These are phyloP conservation scores for Exophiala bonariae DNA, from an alignment of 2,329 filamentous ascomycete genomes.

Conservation along the genomic window DNA sequence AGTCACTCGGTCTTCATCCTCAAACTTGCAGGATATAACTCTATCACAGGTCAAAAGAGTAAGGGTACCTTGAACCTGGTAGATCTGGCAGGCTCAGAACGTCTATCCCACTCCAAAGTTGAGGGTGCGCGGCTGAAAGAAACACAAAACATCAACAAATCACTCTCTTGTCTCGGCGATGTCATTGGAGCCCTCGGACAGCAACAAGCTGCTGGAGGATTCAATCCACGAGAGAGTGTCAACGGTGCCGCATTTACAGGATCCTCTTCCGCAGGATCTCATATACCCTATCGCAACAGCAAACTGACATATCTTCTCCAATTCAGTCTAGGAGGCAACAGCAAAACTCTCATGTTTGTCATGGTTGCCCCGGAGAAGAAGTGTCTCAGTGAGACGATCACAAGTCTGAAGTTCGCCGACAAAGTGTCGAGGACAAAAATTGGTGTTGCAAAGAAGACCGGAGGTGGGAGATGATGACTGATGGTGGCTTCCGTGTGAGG, in stretches of 20 bases:
- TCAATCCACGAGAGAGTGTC: constrained; percentile 14
- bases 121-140: constrained; percentile 87
- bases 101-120: constrained; percentile 81
- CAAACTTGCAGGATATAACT: constrained; percentile 65
- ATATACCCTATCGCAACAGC: constrained; percentile 93
- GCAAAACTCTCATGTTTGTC: constrained; percentile 98
- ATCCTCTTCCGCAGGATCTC: constrained; percentile 55
- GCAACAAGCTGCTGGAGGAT: constrained; percentile 42
- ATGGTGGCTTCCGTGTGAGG: neutral
- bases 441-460: constrained; percentile 25
- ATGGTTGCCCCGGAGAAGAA: constrained; percentile 93
- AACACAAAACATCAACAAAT: constrained; percentile 97
- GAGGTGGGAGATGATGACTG: constrained; percentile 2
- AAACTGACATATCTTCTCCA: constrained; percentile 95
- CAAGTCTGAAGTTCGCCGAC: constrained; percentile 91
- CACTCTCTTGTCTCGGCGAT: constrained; percentile 85
- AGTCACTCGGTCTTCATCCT: constrained; percentile 97
- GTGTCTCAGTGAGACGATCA: constrained; percentile 89
- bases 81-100: constrained; percentile 89
- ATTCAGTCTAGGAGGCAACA: constrained; percentile 92
- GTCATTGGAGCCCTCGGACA: constrained; percentile 91
- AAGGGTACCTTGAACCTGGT: constrained; percentile 95
- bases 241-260: constrained; percentile 1
- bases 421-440: constrained; percentile 60
- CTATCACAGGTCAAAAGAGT: constrained; percentile 75